Base-by-base conservation (phyloP, 768 basidiomycete genomes). In the Tricholoma sp. region DNA sequence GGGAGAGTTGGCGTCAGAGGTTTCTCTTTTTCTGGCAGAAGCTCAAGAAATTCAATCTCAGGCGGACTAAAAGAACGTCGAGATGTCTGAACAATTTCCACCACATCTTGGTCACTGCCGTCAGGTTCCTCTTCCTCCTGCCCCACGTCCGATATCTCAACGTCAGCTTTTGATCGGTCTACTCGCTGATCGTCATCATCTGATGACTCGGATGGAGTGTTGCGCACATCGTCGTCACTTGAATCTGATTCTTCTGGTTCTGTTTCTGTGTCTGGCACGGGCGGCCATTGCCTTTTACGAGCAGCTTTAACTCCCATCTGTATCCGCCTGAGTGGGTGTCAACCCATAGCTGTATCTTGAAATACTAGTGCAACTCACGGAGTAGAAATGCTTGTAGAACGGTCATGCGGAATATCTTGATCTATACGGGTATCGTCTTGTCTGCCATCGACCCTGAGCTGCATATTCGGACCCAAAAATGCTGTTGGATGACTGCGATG, bases 281-380 rank as follows among this genome's bases (percentile, higher is more conserved):
- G 58, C n/a, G 63, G 63, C 61, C 61, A 64, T 59, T 62, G 61
- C 17, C 57, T 59, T 53, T 64, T 64, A 31, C 63, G 63, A 18
- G 63, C 63, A n/a, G 57, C 63, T 57, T 64, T 64, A 12, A 58
- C 11, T 0, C 53, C 63, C 24, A 39, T 50, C 44, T 64, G 63
- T n/a, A 47, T 36, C 6, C 31, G 12, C 9, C 60, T 61, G 17
- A 31, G 15, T 17, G 2, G 1, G 29, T n/a, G 15, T 32, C 47
- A 49, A 24, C 12, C n/a, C 47, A 17, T 10, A 32, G 32, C 3
- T 17, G 32, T 8, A 32, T 7, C 24, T 10, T 10, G 17, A 49
- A 10, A 49, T 10, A 10, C 31, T 31, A 13, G n/a, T 17, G 9
- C 15, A 49, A 49, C 47, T n/a, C 17, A 49, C 47, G 47, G 47